phyloP scores from a whole-genome alignment of 2,329 filamentous ascomycete species.

The Pseudogymnoascus sp. region DNA sequence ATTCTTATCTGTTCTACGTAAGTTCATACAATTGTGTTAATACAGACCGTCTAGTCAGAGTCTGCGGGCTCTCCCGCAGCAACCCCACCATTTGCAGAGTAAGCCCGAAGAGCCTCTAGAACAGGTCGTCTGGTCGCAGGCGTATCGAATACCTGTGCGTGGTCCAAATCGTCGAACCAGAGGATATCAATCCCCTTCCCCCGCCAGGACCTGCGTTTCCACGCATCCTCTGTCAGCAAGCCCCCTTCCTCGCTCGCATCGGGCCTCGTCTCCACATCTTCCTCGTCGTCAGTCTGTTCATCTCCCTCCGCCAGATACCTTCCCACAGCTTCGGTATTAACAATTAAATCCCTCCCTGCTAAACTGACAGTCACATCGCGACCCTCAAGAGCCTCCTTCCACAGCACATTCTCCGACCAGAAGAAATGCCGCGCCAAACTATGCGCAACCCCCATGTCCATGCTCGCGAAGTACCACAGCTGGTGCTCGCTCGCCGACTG shows the following conservation, averaged over 20 bases:
- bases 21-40: not conserved
- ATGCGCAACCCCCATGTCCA: constrained; percentile 51
- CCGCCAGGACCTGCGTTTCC: constrained; percentile 27
- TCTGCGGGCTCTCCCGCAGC: not conserved
- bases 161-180: constrained; percentile 49
- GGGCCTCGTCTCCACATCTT: constrained; percentile 18
- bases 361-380: constrained; percentile 41
- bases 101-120: constrained; percentile 27
- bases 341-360: constrained; percentile 45
- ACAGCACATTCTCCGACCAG: constrained; percentile 54
- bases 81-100: constrained; percentile 11
- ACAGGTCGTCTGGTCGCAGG: constrained; percentile 27
- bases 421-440: constrained; percentile 52
- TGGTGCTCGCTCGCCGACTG: constrained; percentile 48
- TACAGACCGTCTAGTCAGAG: not conserved
- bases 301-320: constrained; percentile 35
- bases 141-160: constrained; percentile 46
- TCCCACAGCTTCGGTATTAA: constrained; percentile 45
- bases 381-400: constrained; percentile 43
- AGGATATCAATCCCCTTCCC: constrained; percentile 37
- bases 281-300: constrained; percentile 13
- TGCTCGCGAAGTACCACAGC: constrained; percentile 52
- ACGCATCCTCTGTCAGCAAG: constrained; percentile 20
- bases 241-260: constrained; percentile 12
- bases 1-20: too few species aligned